A percentile compares a stretch with the other conserved stretches of the same genome.
These are phyloP conservation scores for Aphanocladium album DNA, from an alignment of 2,329 filamentous ascomycete species.

Conservation along the genomic window DNA sequence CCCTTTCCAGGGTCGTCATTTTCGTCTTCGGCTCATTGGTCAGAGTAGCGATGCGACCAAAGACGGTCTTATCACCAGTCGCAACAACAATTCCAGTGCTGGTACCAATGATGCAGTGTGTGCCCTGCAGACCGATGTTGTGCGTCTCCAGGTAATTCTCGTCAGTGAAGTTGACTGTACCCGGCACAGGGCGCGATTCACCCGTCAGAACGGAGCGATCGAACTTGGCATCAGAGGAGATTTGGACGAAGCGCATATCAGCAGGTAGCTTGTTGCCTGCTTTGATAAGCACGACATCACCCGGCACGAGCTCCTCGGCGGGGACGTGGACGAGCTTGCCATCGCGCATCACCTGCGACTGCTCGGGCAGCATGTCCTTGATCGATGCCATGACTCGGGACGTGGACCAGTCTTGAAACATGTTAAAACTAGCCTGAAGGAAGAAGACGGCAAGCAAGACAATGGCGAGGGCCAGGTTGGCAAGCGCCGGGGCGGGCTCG, in stretches of 20 bases:
- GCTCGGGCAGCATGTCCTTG: conserved; percentile 72
- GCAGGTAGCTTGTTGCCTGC: conserved; percentile 70
- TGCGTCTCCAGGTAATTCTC: conserved; percentile 72
- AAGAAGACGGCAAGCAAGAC: conserved; percentile 66
- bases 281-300: conserved; percentile 64
- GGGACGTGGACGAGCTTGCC: conserved; percentile 43
- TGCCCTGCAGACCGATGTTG: conserved; percentile 74
- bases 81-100: conserved; percentile 64
- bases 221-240: conserved; percentile 65
- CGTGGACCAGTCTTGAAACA: conserved; percentile 71
- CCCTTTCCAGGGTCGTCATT: conserved; percentile 65
- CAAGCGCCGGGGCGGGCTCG: conserved; percentile 56
- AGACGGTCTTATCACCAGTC: conserved; percentile 68
- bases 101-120: conserved; percentile 67
- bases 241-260: conserved; percentile 65
- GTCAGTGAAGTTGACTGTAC: conserved; percentile 61
- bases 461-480: conserved; percentile 69
- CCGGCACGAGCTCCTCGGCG: conserved; percentile 62
- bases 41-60: conserved; percentile 68
- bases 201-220: conserved; percentile 69
- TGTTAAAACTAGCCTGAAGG: conserved; percentile 64
- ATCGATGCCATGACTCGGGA: conserved; percentile 75
- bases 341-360: conserved; percentile 61
- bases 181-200: conserved; percentile 61
- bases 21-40: conserved; percentile 64